Evolutionary conservation across 2,329 filamentous ascomycete genomes (phyloP), one percentile per base, ranked within the genome.

Genomic region (Chrysosporium queenslandicum): DNA sequence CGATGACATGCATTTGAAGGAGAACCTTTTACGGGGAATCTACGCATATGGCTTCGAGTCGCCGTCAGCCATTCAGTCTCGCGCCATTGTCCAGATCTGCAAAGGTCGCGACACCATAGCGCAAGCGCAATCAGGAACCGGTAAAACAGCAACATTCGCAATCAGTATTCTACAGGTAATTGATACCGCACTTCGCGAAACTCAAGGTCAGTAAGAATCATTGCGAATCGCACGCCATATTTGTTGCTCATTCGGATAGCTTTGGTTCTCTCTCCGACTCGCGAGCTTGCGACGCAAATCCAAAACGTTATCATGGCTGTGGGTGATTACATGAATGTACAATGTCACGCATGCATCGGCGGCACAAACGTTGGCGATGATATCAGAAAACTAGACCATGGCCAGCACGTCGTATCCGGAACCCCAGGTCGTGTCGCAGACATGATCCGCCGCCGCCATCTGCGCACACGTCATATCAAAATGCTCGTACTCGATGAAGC

Each of bases 311-410:
- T 98, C 61, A 94, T 97, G 83, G 92, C 92, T n/a, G 81, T 98
- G n/a, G 92, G 92, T 59, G 92, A 98, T 72, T 98, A 96, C 77
- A 97, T 98, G 92, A 96, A 96, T 67, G 88, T 98, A 2, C 90
- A 98, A 72, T 98, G 92, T 74, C 92, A 98, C 65, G 91, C 92
- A 55, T 98, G 92, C 72, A 97, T 98, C 64, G 92, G 92, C 60
- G 92, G 92, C 55, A 98, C 92, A 60, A 97, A 95, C 66, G 90
- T 98, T 34, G 89, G 92, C 62, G 92, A 97, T 68, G 92, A 98
- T 67, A 98, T 98, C 62, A 85, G 87, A 69, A 94, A 94, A 74
- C 86, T 98, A 56, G 89, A 97, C 69, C 92, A 97, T 64, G 92
- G 92, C 58, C 92, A 95, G 70, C 92, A 98, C 66, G 91, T 98